Evolutionary conservation across 257 asterid species (phyloP).

Genomic region (Solanum sitiens): DNA sequence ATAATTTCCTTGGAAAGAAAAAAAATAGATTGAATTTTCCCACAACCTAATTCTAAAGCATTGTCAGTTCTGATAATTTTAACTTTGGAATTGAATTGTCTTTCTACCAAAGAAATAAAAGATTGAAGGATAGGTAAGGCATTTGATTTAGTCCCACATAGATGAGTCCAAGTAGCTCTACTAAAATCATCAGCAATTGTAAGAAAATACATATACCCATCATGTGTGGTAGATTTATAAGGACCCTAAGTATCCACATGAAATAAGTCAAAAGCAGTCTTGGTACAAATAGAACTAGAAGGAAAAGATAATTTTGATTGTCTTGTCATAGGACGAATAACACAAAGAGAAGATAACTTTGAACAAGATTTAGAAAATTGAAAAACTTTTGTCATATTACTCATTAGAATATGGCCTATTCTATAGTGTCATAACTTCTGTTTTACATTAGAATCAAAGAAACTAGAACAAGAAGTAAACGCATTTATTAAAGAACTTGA

Average conservation of each 20-base stretch:
- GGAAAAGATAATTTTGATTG: background rate
- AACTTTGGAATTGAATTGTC: background rate
- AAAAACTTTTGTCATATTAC: too few species aligned
- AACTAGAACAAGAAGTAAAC: background rate
- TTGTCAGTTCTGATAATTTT: background rate
- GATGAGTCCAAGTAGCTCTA: background rate
- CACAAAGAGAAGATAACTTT: background rate
- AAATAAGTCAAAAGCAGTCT: background rate
- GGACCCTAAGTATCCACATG: background rate
- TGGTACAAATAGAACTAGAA: too few species aligned
- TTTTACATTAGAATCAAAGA: background rate
- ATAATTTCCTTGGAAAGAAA: background rate
- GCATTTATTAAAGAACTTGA: background rate
- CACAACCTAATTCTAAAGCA: background rate
- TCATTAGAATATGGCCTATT: background rate
- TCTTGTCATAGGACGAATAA: too few species aligned
- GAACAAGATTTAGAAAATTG: background rate
- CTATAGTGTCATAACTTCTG: background rate
- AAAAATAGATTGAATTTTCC: background rate
- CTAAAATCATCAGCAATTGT: background rate
- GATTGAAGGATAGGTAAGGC: fast-evolving
- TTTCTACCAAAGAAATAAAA: background rate
- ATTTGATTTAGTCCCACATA: background rate
- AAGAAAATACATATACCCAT: background rate
- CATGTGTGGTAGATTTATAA: background rate